Base-by-base conservation (phyloP, 176 grass and related monocot species). In the Aechmea fasciata region DNA sequence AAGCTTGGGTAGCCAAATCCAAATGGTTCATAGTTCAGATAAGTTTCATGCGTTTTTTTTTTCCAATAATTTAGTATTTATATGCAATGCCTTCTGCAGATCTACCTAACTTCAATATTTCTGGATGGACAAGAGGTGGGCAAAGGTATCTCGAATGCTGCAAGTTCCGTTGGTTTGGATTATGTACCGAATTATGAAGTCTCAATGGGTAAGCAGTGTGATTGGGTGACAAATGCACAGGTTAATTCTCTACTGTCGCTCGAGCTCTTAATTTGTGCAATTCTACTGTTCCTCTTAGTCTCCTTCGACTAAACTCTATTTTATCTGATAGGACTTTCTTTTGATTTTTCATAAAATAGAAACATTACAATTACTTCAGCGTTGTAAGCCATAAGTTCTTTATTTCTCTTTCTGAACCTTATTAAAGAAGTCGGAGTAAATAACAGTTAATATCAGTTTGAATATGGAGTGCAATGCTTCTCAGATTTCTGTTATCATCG, bases 201-300 rank as follows among this genome's bases (percentile, higher is more conserved):
- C 33, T 85, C 86, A 18, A 47, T 85, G 6, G 84, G 93, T 20
- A 80, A 92, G 79, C 82, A 85, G 48, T 81, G 79, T 52, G 79
- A 97, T 41, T 97, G 89, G 89, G 68, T 90, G 52, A 65, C 79
- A 70, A 55, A 68, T 65, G 71, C 87, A 71, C 84, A 97, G 86
- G 93, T 96, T 49, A 48, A 22, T 47, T 51, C 52, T 49, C 74
- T n/a, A 59, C 48, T 26, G 53, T 6, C 29, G 6, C 3, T 33
- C 3, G 29, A 5, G 29, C 29, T 5, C 48, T 63, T 50, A 65
- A 50, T 47, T 75, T n/a, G 10, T 24, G n/a, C 48, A n/a, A 22
- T 75, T 14, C 29, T 47, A 47, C 5, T 65, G 12, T 64, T 69
- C 10, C 4, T 69, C 69, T 70, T 29, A 49, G 18, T 47, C 26